Percentiles rank a stretch among this genome's conserved stretches.
Conservation (phyloP, 805 yeast genomes). For the Saccharomycopsis fibuligera region DNA sequence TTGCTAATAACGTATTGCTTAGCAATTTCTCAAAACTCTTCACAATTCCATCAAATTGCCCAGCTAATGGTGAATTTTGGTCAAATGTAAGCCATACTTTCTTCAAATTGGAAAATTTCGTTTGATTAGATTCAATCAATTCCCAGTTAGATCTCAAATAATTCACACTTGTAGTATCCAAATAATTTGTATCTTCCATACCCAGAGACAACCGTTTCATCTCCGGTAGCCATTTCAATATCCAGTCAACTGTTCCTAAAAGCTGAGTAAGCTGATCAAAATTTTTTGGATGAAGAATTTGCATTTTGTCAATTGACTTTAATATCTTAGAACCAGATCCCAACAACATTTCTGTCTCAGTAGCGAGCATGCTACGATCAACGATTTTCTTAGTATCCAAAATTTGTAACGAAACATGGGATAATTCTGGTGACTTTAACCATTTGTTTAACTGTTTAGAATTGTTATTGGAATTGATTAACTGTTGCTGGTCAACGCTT, state of each 20-base stretch:
- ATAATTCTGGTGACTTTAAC: slow-evolving; percentile 29
- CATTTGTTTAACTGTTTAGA: slow-evolving; percentile 25
- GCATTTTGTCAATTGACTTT: slow-evolving; percentile 37
- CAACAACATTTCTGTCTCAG: slow-evolving; percentile 29
- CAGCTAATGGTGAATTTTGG: slow-evolving; percentile 20
- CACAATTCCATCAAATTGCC: slow-evolving; percentile 27
- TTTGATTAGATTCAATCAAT: slow-evolving; percentile 15
- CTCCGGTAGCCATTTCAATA: slow-evolving; percentile 53
- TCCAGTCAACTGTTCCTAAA: slow-evolving; percentile 49
- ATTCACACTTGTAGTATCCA: slow-evolving; percentile 1
- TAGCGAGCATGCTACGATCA: slow-evolving; percentile 21
- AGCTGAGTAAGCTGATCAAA: slow-evolving; percentile 48
- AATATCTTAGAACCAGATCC: slow-evolving; percentile 29
- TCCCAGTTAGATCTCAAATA: slow-evolving; percentile 19
- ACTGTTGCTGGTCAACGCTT: slow-evolving; percentile 15
- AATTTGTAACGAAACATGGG: slow-evolving; percentile 28
- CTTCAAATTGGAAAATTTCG: slow-evolving; percentile 12
- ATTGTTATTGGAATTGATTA: slow-evolving; percentile 23
- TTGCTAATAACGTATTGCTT: slow-evolving; percentile 31
- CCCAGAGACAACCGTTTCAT: slow-evolving; percentile 36
- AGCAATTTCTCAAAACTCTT: slow-evolving; percentile 24
- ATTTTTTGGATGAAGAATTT: slow-evolving; percentile 46
- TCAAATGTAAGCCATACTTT: slow-evolving; percentile 13
- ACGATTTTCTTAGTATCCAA: slow-evolving; percentile 22
- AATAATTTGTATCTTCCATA: background rate